A percentile compares a stretch with the other conserved stretches of the same genome.
These are phyloP conservation scores for Syzygium aromaticum DNA, from an alignment of 345 rosid genomes.

Conservation along the genomic window DNA sequence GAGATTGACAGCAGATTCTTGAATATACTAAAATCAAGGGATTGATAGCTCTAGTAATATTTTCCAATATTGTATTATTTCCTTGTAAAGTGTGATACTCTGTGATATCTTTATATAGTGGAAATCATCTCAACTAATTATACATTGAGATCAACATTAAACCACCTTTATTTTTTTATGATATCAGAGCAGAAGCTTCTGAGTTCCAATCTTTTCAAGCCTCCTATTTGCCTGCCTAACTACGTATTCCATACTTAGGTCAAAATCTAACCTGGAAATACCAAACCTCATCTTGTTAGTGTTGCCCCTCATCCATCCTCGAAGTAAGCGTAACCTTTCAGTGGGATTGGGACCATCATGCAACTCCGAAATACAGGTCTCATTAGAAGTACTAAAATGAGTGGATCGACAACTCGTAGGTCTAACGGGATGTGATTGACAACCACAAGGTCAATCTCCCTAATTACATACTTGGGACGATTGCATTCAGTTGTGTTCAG, in stretches of 20 bases:
- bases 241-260: neutral
- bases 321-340: neutral
- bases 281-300: neutral
- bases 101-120: neutral
- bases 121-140: neutral
- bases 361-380: neutral
- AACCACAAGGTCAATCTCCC: neutral
- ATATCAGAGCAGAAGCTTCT: no score
- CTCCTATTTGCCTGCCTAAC: no score
- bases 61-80: neutral
- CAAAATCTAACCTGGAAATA: neutral
- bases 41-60: no score
- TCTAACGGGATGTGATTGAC: neutral
- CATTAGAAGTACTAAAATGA: neutral
- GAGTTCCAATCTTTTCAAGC: fast-evolving
- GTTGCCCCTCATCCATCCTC: neutral
- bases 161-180: neutral
- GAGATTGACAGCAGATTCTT: no score
- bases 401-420: neutral
- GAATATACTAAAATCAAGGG: no score
- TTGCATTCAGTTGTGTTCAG: no score
- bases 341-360: fast-evolving
- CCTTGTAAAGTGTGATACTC: neutral
- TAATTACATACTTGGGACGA: neutral
- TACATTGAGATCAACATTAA: neutral